A percentile compares a stretch with the other conserved stretches of the same genome.
These are phyloP conservation scores for Lactarius vividus DNA, from an alignment of 768 basidiomycete species.

Conservation along the genomic window DNA sequence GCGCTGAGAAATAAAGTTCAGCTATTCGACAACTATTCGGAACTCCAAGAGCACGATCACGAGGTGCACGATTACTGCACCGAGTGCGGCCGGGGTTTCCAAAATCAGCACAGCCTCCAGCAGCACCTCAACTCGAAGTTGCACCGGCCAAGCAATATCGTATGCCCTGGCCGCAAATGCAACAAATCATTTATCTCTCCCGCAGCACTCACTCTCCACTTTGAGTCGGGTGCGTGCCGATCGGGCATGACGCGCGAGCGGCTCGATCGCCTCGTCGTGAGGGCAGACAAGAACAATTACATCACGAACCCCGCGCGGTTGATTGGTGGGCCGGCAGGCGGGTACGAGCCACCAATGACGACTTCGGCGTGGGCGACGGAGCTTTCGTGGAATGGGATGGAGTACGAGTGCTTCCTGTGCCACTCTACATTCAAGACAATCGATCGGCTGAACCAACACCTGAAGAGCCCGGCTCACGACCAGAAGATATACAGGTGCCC, in stretches of 20 bases:
- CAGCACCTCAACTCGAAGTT: slow-evolving; percentile 53
- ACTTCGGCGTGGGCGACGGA: slow-evolving; percentile 35
- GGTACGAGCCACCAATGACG: neutral
- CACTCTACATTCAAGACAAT: slow-evolving; percentile 43
- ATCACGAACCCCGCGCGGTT: slow-evolving; percentile 9
- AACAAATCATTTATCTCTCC: slow-evolving; percentile 45
- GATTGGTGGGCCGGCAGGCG: neutral
- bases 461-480: slow-evolving; percentile 48
- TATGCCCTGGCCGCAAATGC: slow-evolving; percentile 45
- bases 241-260: slow-evolving; percentile 46
- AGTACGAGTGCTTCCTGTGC: slow-evolving; percentile 67
- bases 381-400: slow-evolving; percentile 41
- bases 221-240: slow-evolving; percentile 57
- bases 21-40: slow-evolving; percentile 1
- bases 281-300: slow-evolving; percentile 1
- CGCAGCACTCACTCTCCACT: slow-evolving; percentile 58
- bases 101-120: slow-evolving; percentile 38
- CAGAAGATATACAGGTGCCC: slow-evolving; percentile 20
- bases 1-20: neutral
- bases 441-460: slow-evolving; percentile 54
- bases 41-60: slow-evolving; percentile 22
- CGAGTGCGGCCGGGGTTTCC: slow-evolving; percentile 45
- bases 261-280: slow-evolving; percentile 15
- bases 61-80: slow-evolving; percentile 42
- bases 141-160: slow-evolving; percentile 43